Conservation (phyloP, 2,329 filamentous ascomycete species). For the Pseudocercospora macadamiae region DNA sequence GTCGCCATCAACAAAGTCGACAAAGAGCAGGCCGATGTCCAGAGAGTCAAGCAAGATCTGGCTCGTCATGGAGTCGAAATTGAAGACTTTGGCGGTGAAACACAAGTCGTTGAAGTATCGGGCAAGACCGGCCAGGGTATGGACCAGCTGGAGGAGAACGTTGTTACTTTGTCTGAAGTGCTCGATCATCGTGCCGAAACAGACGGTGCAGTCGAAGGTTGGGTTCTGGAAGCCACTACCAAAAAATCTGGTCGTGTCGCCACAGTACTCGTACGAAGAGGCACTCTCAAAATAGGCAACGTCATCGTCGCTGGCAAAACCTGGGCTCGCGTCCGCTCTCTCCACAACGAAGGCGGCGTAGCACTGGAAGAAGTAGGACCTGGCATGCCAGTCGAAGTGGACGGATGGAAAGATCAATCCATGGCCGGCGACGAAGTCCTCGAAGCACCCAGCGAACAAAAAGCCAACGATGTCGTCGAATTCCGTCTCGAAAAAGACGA, state of each 20-base stretch:
- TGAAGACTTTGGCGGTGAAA: conserved; percentile 92
- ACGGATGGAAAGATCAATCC: conserved; percentile 92
- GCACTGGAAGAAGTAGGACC: conserved; percentile 75
- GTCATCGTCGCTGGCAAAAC: conserved; percentile 84
- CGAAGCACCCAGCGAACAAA: conserved; percentile 76
- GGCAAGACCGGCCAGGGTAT: conserved; percentile 94
- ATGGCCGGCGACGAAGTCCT: conserved; percentile 84
- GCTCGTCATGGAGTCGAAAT: conserved; percentile 82
- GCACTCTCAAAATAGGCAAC: conserved; percentile 79
- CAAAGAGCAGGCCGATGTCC: conserved; percentile 77
- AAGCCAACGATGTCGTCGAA: conserved; percentile 75
- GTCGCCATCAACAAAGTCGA: conserved; percentile 98
- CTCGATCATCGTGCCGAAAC: conserved; percentile 83
- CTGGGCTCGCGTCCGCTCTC: conserved; percentile 80
- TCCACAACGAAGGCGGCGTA: conserved; percentile 82
- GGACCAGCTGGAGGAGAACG: conserved; percentile 87
- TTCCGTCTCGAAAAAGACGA: conserved; percentile 75
- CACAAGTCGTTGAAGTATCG: conserved; percentile 87
- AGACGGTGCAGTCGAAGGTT: conserved; percentile 81
- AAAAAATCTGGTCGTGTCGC: conserved; percentile 84
- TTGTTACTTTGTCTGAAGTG: conserved; percentile 82
- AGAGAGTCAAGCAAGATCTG: conserved; percentile 86
- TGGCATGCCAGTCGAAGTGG: conserved; percentile 86
- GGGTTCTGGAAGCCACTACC: conserved; percentile 88
- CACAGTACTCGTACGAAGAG: conserved; percentile 84